phyloP scores from a whole-genome alignment of 345 rosid genomes.

The Gossypium bickii region DNA sequence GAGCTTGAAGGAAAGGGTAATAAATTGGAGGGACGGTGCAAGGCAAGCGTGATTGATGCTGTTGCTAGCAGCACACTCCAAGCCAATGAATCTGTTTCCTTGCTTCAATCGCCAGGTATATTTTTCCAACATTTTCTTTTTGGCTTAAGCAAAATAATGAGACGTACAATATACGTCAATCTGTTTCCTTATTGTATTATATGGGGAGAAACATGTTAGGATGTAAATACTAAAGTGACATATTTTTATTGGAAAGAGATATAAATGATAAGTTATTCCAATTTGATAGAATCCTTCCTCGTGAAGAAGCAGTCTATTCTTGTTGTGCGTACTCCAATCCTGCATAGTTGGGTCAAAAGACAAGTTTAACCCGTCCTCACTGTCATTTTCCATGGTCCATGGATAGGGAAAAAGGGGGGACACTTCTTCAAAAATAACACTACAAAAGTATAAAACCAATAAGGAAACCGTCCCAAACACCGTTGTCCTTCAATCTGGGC shows the following conservation, averaged over 20 bases:
- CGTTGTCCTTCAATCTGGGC: constrained; percentile 2
- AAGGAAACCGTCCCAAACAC: constrained; percentile 14
- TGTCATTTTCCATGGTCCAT: constrained; percentile 13
- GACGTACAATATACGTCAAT: too few relatives aligned
- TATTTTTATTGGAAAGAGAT: too few relatives aligned
- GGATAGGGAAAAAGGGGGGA: constrained; percentile 8
- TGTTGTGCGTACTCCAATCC: constrained; percentile 15
- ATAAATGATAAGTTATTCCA: too few relatives aligned
- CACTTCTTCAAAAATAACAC: constrained; percentile 6
- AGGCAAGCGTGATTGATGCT: constrained; percentile 22
- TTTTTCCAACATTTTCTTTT: background rate
- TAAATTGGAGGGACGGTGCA: constrained; percentile 29
- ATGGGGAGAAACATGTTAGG: too few relatives aligned
- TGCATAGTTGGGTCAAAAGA: constrained; percentile 17
- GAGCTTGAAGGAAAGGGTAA: constrained; percentile 46
- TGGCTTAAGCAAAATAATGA: too few relatives aligned
- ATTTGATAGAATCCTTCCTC: too few relatives aligned
- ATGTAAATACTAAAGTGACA: too few relatives aligned
- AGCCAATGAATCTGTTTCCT: constrained; percentile 37
- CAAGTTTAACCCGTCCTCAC: constrained; percentile 20
- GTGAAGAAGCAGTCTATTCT: constrained; percentile 10
- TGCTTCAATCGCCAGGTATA: constrained; percentile 47
- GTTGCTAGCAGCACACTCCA: constrained; percentile 19
- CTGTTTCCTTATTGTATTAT: too few relatives aligned
- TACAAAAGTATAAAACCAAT: constrained; percentile 24